Percentiles rank a stretch among this genome's conserved stretches.
These are phyloP conservation scores for Cyclotella atomus DNA, from an alignment of 108 stramenopile species.

Conservation along the genomic window DNA sequence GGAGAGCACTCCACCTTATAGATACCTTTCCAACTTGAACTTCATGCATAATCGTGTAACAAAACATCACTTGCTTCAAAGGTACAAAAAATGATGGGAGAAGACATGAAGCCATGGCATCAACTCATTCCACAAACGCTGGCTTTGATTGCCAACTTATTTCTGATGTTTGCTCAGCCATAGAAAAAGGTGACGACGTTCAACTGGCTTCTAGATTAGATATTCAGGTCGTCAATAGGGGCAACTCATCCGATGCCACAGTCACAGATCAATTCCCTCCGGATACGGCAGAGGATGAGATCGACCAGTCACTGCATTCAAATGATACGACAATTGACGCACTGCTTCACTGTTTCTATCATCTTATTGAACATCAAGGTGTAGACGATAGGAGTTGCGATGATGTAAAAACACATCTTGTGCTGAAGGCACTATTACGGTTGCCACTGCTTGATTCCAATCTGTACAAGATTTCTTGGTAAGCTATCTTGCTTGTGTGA, in stretches of 20 bases:
- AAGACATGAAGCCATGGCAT: neutral
- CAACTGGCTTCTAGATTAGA: neutral
- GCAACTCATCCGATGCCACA: too few species aligned
- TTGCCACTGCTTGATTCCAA: neutral
- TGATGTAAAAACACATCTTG: conserved; percentile 28
- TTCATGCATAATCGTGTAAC: too few species aligned
- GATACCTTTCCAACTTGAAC: too few species aligned
- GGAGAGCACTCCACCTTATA: too few species aligned
- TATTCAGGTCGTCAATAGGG: neutral
- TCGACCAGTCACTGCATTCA: neutral
- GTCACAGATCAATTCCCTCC: neutral
- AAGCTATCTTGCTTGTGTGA: neutral
- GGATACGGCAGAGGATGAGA: neutral
- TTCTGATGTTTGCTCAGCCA: conserved; percentile 5
- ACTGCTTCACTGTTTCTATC: conserved; percentile 20
- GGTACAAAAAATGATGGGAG: neutral
- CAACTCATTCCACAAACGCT: neutral
- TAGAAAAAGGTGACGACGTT: conserved; percentile 13
- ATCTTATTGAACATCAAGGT: conserved; percentile 9
- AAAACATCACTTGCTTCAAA: too few species aligned
- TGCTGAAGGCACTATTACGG: conserved; percentile 30
- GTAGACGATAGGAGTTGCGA: neutral
- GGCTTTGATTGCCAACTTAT: neutral
- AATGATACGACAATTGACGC: neutral
- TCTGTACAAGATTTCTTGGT: conserved; percentile 17